Base-by-base conservation (phyloP, 768 basidiomycete genomes). In the Russula brevipes region DNA sequence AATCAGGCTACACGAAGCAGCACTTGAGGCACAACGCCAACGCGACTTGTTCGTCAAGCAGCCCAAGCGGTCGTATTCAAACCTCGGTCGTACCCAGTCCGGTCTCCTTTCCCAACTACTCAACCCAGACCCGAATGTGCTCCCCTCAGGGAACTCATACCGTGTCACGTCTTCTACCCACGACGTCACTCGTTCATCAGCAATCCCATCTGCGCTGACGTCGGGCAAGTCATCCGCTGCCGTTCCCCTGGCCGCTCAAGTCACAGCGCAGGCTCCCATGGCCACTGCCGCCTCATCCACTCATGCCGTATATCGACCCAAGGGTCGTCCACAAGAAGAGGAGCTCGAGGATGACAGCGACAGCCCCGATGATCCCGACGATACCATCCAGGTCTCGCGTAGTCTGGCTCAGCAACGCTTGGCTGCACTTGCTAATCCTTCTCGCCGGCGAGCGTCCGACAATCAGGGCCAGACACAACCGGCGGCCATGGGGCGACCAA, bases 31-130 rank as follows among this genome's bases (percentile, higher is more conserved):
- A 1, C 81, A 83, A 69, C 80, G 83, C 17, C 82, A 87, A 67
- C 80, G 82, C 35, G 87, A 92, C 14, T 77, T 92, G 78, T 87
- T 89, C 69, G 79, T 81, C 64, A 91, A 91, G 74, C 78, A 85
- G 14, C 88, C 88, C 1, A 79, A 82, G 56, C 75, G 81, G 35
- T 87, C 84, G 38, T 88, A 87, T 70, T 80, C 82, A 57, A 84
- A 84, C 63, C 73, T 80, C 71, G 84, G 72, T 69, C 84, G 73
- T 57, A 76, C 80, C 10, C 73, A 76, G 52, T 81, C 81, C 9
- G 89, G 89, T 4, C 72, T 88, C 47, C 74, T 91, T 58, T 82
- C 82, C 33, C 83, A 83, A 72, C 74, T 92, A 47, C 79, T 92
- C 78, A 86, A 91, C 66, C 90, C 89, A 0, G 81, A 87, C 69